These are phyloP conservation scores for Citrus sinensis DNA, from an alignment of 345 rosid genomes.

Conservation along the genomic window DNA sequence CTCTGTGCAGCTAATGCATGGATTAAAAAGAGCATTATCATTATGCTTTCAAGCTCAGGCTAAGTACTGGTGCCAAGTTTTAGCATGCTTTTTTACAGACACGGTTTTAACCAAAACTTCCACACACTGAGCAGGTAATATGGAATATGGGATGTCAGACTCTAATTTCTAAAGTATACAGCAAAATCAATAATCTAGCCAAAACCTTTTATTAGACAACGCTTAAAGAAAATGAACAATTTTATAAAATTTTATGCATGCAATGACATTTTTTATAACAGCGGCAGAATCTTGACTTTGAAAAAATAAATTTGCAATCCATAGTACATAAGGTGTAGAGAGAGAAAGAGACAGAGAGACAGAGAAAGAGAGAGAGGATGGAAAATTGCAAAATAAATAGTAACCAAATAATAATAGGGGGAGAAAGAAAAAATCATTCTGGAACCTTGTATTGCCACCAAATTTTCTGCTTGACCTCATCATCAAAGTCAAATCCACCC, in stretches of 20 bases:
- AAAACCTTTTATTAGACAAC: background rate
- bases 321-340: background rate
- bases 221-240: background rate
- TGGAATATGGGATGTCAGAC: background rate
- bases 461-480: slow-evolving; percentile 75
- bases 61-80: background rate
- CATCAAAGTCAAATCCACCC: slow-evolving; percentile 84
- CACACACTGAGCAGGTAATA: background rate
- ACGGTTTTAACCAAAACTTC: background rate
- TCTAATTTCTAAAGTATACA: background rate
- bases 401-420: background rate
- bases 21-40: background rate
- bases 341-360: background rate
- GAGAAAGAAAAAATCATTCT: background rate
- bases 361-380: background rate
- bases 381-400: background rate
- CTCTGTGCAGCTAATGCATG: background rate
- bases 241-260: background rate
- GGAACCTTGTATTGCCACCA: slow-evolving; percentile 93
- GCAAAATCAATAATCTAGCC: background rate
- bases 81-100: background rate
- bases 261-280: background rate
- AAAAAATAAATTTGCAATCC: background rate
- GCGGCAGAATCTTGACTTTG: background rate
- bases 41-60: background rate